Percentiles rank a stretch among this genome's conserved stretches.
Evolutionary conservation across 2,329 filamentous ascomycete genomes (phyloP).

Genomic region (Fusarium paranaense): DNA sequence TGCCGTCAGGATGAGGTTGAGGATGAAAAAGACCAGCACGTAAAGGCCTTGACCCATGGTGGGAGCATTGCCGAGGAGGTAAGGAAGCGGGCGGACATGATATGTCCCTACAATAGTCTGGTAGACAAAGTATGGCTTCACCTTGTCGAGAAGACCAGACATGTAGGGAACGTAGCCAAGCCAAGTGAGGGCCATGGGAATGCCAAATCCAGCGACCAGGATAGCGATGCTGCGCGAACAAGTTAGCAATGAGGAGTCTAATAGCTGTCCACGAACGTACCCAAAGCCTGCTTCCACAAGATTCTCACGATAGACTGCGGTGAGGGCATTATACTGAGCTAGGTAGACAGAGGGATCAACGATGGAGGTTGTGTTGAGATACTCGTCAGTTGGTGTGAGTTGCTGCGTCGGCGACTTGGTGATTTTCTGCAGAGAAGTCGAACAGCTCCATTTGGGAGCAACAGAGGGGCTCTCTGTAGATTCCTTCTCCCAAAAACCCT

Average conservation of each 20-base stretch:
- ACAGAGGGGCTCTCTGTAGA: neutral
- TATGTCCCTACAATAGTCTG: conserved; percentile 27
- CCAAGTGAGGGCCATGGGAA: neutral
- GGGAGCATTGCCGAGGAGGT: conserved; percentile 43
- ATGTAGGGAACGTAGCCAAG: neutral
- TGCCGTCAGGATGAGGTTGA: conserved; percentile 51
- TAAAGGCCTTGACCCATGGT: conserved; percentile 56
- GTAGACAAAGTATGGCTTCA: conserved; percentile 38
- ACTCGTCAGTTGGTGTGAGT: neutral
- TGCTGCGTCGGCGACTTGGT: neutral
- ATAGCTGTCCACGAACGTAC: neutral
- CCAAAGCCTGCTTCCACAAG: neutral
- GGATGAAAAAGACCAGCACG: conserved; percentile 50
- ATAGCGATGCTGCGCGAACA: neutral
- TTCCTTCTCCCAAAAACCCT: conserved; percentile 7
- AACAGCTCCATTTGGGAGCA: neutral
- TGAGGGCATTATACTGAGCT: neutral
- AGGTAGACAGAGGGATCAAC: neutral
- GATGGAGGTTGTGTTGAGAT: neutral
- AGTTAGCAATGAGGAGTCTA: neutral
- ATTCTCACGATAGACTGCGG: neutral
- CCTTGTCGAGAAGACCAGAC: neutral
- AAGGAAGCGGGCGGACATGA: conserved; percentile 24
- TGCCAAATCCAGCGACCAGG: neutral
- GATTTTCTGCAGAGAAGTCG: neutral